A percentile compares a stretch with the other conserved stretches of the same genome.
Conservation (phyloP, 345 rosid genomes). For the Garcia nutans region DNA sequence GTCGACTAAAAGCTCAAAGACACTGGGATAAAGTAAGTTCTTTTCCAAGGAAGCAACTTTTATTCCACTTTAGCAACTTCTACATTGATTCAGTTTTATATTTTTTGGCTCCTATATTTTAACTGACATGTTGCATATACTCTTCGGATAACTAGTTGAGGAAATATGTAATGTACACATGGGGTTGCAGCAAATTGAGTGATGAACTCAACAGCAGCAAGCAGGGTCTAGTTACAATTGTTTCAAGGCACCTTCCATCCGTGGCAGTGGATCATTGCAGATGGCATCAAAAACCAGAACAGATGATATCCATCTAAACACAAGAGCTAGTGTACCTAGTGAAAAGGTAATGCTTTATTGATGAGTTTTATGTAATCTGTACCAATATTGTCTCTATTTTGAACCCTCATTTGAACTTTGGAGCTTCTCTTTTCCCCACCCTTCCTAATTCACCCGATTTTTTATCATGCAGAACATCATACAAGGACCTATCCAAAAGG, state of each 20-base stretch:
- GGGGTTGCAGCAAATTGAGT: slow-evolving; percentile 59
- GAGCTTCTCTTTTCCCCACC: not conserved
- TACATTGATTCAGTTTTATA: slow-evolving; percentile 2
- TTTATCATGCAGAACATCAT: slow-evolving; percentile 36
- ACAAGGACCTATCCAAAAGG: slow-evolving; percentile 27
- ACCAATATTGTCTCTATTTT: slow-evolving; percentile 5
- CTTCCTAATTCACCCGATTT: not conserved
- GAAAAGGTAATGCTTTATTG: slow-evolving; percentile 49
- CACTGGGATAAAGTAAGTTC: slow-evolving; percentile 79
- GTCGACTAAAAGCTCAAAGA: slow-evolving; percentile 71
- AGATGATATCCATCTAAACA: slow-evolving; percentile 34
- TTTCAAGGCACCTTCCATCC: slow-evolving; percentile 40
- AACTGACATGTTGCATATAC: not conserved
- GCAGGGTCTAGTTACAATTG: slow-evolving; percentile 32
- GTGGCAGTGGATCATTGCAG: slow-evolving; percentile 37
- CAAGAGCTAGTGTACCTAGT: slow-evolving; percentile 39
- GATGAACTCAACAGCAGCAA: slow-evolving; percentile 28
- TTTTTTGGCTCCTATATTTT: slow-evolving; percentile 6
- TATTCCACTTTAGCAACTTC: not conserved
- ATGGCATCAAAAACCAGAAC: slow-evolving; percentile 24
- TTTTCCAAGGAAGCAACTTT: slow-evolving; percentile 17
- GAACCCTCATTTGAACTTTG: not conserved
- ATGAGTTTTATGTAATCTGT: not conserved
- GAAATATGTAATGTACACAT: slow-evolving; percentile 83
- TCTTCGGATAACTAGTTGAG: slow-evolving; percentile 57